Conservation (phyloP, 192 early-diverging fungal species). For the Coemansia aciculifera region DNA sequence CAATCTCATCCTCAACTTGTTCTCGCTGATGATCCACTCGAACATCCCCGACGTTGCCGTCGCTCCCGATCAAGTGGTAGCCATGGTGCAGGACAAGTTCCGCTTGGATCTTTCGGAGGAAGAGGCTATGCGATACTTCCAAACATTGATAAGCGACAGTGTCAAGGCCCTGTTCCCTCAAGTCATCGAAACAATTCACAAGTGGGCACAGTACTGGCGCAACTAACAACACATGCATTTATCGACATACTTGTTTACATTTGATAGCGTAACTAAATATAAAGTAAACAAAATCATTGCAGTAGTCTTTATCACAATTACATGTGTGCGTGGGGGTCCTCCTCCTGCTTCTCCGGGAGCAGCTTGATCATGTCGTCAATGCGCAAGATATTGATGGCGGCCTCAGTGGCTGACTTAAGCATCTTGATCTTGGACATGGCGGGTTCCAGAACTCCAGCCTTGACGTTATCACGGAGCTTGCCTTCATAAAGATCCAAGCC, state of each 20-base stretch:
- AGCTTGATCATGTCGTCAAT: constrained; percentile 93
- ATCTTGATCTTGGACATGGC: constrained; percentile 98
- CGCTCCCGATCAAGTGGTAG: constrained; percentile 96
- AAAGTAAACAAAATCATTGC: neutral
- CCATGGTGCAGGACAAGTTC: constrained; percentile 97
- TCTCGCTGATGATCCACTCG: constrained; percentile 96
- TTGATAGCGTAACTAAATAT: too few species aligned
- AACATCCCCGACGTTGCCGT: constrained; percentile 97
- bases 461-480: constrained; percentile 87
- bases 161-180: constrained; percentile 96
- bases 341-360: constrained; percentile 48
- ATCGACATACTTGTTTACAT: neutral
- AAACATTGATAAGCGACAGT: constrained; percentile 89
- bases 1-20: constrained; percentile 95
- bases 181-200: constrained; percentile 97
- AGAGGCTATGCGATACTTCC: constrained; percentile 93
- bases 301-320: constrained; percentile 1
- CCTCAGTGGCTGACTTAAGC: constrained; percentile 96
- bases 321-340: constrained; percentile 59
- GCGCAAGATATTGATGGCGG: constrained; percentile 94
- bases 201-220: constrained; percentile 86
- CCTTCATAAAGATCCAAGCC: constrained; percentile 96
- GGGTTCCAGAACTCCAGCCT: constrained; percentile 94
- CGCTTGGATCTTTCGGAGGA: constrained; percentile 88
- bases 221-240: constrained; percentile 12